These are phyloP conservation scores for Albifimbria verrucaria DNA, from an alignment of 2,329 filamentous ascomycete species.

Conservation along the genomic window DNA sequence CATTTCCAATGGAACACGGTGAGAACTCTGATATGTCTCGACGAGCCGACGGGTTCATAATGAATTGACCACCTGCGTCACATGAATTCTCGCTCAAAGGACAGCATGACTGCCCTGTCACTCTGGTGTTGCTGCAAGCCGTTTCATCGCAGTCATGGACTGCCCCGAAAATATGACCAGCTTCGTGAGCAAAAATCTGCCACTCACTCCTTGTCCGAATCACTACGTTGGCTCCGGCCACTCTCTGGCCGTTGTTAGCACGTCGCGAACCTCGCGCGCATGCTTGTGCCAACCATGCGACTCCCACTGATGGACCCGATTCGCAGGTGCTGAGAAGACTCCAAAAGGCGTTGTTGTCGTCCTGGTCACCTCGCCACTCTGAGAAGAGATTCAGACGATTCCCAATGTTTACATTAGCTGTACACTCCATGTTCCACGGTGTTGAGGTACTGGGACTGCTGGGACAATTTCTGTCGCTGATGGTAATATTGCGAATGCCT, in stretches of 20 bases:
- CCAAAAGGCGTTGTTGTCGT: slow-evolving; percentile 81
- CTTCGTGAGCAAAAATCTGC: slow-evolving; percentile 87
- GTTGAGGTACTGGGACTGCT: slow-evolving; percentile 57
- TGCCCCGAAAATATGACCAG: slow-evolving; percentile 82
- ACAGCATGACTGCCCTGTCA: slow-evolving; percentile 58
- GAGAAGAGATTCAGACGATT: slow-evolving; percentile 78
- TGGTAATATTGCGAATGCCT: slow-evolving; percentile 73
- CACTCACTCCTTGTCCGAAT: slow-evolving; percentile 72
- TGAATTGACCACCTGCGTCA: slow-evolving; percentile 67
- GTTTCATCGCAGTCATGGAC: slow-evolving; percentile 75
- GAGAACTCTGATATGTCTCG: slow-evolving; percentile 70
- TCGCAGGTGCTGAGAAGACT: slow-evolving; percentile 73
- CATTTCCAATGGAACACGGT: slow-evolving; percentile 77
- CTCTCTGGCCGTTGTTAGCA: slow-evolving; percentile 38
- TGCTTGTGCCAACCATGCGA: slow-evolving; percentile 82
- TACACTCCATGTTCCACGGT: slow-evolving; percentile 77
- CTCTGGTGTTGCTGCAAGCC: slow-evolving; percentile 58
- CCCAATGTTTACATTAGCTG: slow-evolving; percentile 56
- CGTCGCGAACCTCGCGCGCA: slow-evolving; percentile 52
- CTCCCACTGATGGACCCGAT: slow-evolving; percentile 74
- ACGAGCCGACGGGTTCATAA: slow-evolving; percentile 86
- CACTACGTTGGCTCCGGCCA: slow-evolving; percentile 64
- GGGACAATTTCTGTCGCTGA: slow-evolving; percentile 68
- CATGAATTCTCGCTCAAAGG: slow-evolving; percentile 64
- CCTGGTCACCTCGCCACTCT: slow-evolving; percentile 65